Evolutionary conservation across 768 basidiomycete species (phyloP).

Genomic region (Vararia minispora): DNA sequence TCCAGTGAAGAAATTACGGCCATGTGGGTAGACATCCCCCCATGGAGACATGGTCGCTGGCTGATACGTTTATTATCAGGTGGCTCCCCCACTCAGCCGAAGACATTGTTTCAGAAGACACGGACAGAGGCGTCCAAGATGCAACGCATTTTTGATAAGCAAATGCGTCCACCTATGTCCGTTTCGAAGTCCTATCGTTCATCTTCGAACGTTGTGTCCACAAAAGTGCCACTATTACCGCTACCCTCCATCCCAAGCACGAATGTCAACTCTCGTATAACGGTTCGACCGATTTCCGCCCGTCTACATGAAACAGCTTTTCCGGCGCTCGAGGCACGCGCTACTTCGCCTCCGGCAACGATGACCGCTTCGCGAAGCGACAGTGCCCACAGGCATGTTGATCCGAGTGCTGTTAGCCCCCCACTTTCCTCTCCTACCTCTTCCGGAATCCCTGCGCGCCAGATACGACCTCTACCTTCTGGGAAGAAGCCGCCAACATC

Average conservation of each 20-base stretch:
- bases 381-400: background rate
- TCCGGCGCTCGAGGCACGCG: slow-evolving; percentile 2
- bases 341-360: slow-evolving; percentile 8
- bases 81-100: slow-evolving; percentile 31
- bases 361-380: slow-evolving; percentile 1
- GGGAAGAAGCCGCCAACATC: slow-evolving; percentile 57
- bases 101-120: slow-evolving; percentile 70
- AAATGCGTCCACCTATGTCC: slow-evolving; percentile 44
- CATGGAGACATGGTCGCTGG: too few relatives aligned
- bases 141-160: slow-evolving; percentile 46
- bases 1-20: slow-evolving; percentile 48
- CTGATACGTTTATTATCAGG: too few relatives aligned
- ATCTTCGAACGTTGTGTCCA: slow-evolving; percentile 4
- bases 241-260: slow-evolving; percentile 17
- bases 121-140: slow-evolving; percentile 58
- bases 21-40: too few relatives aligned
- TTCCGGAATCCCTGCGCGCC: slow-evolving; percentile 19
- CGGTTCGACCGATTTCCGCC: slow-evolving; percentile 2
- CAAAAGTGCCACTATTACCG: slow-evolving; percentile 21
- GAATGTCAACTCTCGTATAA: slow-evolving; percentile 11
- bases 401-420: background rate
- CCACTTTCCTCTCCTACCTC: slow-evolving; percentile 1
- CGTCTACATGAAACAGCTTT: slow-evolving; percentile 3
- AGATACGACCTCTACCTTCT: slow-evolving; percentile 26
- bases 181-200: slow-evolving; percentile 31